Base-by-base conservation (phyloP, 2,329 filamentous ascomycete genomes). In the Nannizziopsis arthrosporioides region DNA sequence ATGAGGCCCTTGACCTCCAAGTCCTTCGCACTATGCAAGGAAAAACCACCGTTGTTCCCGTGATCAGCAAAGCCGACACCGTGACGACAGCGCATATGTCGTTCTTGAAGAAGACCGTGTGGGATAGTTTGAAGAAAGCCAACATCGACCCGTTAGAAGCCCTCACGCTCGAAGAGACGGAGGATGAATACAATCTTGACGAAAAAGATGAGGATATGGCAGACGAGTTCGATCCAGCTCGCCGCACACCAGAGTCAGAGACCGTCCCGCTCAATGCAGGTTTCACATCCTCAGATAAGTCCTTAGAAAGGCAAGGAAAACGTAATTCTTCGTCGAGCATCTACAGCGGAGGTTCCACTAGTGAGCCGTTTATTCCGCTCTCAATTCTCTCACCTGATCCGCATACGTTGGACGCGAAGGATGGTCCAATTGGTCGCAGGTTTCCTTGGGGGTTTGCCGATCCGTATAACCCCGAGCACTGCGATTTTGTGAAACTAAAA, bases 391-490 rank as follows among this genome's bases (percentile, higher is more conserved):
- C 87, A 53, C 92, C 92, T 0, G 92, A 98, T 64, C 77, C 85
- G 37, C 94, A 96, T 67, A 69, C 68, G 1, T 53, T 71, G 30
- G 85, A 93, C 22, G 61, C 64, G 27, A 63, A 61, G 8, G 61
- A 68, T 48, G 61, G 65, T 36, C 69, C 66, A 2, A 70, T 94
- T 51, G 92, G 92, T 40, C 84, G 92, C 51, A 82, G 83, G 55
- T 98, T 96, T 64, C 85, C 92, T 0, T 98, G 92, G 92, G 92
- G 92, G 5, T 93, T 95, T 57, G 92, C 92, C 3, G 87, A 96
- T 61, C 92, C 92, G 0, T 89, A 92, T 71, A 82, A 96, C 59
- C 75, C 81, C 27, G 79, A 85, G 57, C 92, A 98, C 69, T 98
- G 92, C 68, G 92, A 98, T 67, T 98, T 95, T 65, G 73, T 84